Percentiles rank a stretch among this genome's conserved stretches.
Conservation (phyloP, 73 alveolate genomes). For the Stentor roeselii region DNA sequence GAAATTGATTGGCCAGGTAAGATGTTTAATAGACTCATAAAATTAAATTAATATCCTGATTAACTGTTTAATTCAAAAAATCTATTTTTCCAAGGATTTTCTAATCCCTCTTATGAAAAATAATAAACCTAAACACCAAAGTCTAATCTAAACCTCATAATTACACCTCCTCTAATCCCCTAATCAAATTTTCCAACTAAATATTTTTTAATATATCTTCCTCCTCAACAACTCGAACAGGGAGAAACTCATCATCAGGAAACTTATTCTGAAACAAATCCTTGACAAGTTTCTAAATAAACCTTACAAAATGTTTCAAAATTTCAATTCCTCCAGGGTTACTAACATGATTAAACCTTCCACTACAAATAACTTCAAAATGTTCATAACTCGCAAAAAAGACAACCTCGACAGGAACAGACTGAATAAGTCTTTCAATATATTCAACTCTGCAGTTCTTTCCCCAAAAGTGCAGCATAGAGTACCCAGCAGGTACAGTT, state of each 20-base stretch:
- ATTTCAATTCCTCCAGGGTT: conserved; percentile 23
- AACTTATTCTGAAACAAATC: not conserved
- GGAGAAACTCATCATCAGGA: not conserved
- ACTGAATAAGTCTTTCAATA: not conserved
- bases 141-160: no score
- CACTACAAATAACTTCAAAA: not conserved
- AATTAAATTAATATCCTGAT: no score
- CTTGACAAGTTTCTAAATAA: not conserved
- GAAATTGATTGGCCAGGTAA: no score
- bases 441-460: not conserved
- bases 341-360: not conserved
- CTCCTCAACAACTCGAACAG: not conserved
- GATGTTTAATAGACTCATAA: no score
- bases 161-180: no score
- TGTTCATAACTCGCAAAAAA: conserved; percentile 18
- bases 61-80: no score
- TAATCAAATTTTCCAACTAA: no score
- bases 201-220: not conserved
- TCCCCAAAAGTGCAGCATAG: not conserved
- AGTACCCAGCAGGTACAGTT: conserved; percentile 16
- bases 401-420: conserved; percentile 11
- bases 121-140: no score
- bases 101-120: no score
- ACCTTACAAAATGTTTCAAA: not conserved
- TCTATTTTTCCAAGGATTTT: no score